Evolutionary conservation across 768 basidiomycete genomes (phyloP).

Genomic region (Daedaleopsis sinensis): DNA sequence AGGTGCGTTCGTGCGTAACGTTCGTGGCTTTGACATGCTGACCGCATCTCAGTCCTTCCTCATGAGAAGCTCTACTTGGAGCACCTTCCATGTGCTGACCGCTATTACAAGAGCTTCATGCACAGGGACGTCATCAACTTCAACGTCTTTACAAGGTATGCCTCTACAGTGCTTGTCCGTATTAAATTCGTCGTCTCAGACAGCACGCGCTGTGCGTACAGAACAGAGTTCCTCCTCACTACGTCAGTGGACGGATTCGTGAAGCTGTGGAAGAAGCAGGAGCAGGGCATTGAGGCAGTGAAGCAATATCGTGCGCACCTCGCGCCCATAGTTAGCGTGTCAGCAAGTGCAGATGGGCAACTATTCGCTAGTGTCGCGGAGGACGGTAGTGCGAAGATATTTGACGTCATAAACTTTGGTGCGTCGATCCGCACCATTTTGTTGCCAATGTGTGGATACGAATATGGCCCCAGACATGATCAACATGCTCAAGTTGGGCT

Average conservation of each 20-base stretch:
- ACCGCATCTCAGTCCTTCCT: conserved; percentile 67
- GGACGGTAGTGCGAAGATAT: conserved; percentile 91
- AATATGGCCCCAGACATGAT: conserved; percentile 87
- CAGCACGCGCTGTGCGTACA: conserved; percentile 33
- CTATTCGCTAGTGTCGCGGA: conserved; percentile 91
- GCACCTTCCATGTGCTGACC: conserved; percentile 87
- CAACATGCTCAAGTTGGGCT: conserved; percentile 92
- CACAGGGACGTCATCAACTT: conserved; percentile 93
- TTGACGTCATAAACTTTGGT: conserved; percentile 99
- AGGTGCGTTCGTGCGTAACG: conserved; percentile 48
- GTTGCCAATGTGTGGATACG: conserved; percentile 1
- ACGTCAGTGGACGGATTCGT: conserved; percentile 94
- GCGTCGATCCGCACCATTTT: conserved; percentile 30
- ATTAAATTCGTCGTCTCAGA: not conserved
- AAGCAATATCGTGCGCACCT: conserved; percentile 97
- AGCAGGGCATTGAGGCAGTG: conserved; percentile 93
- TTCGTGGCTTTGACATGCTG: not conserved
- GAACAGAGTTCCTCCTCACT: conserved; percentile 92
- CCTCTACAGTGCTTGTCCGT: conserved; percentile 31
- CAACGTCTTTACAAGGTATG: conserved; percentile 84
- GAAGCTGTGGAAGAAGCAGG: conserved; percentile 99
- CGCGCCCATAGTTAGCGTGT: conserved; percentile 74
- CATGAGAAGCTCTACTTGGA: conserved; percentile 94
- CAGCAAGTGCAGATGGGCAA: conserved; percentile 89
- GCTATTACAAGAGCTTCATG: conserved; percentile 99